These are phyloP conservation scores for Nigrograna mackinnonii DNA, from an alignment of 2,329 filamentous ascomycete species.

Conservation along the genomic window DNA sequence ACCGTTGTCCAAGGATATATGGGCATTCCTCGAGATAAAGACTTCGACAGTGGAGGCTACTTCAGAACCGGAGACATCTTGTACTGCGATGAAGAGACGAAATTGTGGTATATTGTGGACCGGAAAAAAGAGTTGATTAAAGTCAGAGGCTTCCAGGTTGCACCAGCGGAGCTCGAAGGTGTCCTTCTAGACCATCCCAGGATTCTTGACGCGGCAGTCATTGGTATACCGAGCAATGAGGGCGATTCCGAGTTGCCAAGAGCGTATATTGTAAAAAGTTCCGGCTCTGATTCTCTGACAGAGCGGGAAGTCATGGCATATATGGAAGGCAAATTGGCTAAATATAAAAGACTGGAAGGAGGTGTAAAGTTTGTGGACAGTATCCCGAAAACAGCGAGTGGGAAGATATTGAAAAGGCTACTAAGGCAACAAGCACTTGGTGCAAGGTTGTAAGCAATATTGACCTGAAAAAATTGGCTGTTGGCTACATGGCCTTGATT, in stretches of 20 bases:
- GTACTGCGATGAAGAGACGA: constrained; percentile 5
- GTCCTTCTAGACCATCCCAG: constrained; percentile 41
- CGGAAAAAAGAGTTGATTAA: constrained; percentile 44
- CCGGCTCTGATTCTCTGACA: constrained; percentile 6
- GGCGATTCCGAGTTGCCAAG: constrained; percentile 32
- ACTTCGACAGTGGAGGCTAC: constrained; percentile 19
- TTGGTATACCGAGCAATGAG: constrained; percentile 32
- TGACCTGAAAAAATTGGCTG: too few relatives aligned
- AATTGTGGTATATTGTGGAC: constrained; percentile 33
- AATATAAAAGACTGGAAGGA: constrained; percentile 69
- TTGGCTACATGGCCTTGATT: too few relatives aligned
- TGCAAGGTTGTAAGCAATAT: too few relatives aligned
- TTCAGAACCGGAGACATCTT: constrained; percentile 45
- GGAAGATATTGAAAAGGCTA: constrained; percentile 71
- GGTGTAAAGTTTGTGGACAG: constrained; percentile 67
- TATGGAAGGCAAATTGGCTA: constrained; percentile 68
- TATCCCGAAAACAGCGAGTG: constrained; percentile 73
- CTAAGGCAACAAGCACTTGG: constrained; percentile 55
- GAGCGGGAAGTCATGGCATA: constrained; percentile 13
- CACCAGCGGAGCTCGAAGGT: constrained; percentile 48
- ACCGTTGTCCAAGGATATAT: constrained; percentile 15
- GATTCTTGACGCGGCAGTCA: constrained; percentile 45
- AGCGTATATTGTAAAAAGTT: constrained; percentile 35
- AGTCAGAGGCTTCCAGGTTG: constrained; percentile 48
- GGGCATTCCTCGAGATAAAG: not conserved